Conservation (phyloP, 23 red algal genomes). For the Gracilaria vermiculophylla region DNA sequence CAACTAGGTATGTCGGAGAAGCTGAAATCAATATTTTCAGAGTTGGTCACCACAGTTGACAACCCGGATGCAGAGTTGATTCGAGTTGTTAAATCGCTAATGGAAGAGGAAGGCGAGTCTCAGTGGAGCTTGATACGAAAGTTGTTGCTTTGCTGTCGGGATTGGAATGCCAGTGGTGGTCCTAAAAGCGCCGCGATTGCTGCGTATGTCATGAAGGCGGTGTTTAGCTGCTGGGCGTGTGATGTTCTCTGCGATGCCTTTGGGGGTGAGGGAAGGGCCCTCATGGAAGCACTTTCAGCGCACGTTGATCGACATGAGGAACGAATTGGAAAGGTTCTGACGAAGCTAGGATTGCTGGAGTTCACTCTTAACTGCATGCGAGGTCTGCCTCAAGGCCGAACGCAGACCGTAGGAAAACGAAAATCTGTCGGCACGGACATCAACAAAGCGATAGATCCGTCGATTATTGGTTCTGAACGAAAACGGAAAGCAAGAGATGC, state of each 20-base stretch:
- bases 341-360: slow-evolving; percentile 25
- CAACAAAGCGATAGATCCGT: neutral
- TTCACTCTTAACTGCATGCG: slow-evolving; percentile 37
- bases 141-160: slow-evolving; percentile 34
- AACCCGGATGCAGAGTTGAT: slow-evolving; percentile 37
- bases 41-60: slow-evolving; percentile 31
- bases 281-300: slow-evolving; percentile 58
- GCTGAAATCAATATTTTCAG: slow-evolving; percentile 53
- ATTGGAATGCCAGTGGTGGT: slow-evolving; percentile 67
- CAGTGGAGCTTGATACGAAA: slow-evolving; percentile 21
- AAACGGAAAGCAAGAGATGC: slow-evolving; percentile 10
- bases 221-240: slow-evolving; percentile 32
- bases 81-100: slow-evolving; percentile 19
- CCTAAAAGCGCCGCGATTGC: slow-evolving; percentile 27
- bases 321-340: neutral
- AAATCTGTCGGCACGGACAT: neutral
- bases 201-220: slow-evolving; percentile 18
- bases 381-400: neutral
- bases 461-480: neutral
- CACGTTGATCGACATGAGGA: slow-evolving; percentile 51
- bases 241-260: slow-evolving; percentile 4
- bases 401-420: too few relatives aligned
- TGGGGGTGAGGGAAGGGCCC: slow-evolving; percentile 15
- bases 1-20: slow-evolving; percentile 72
- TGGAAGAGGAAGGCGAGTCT: neutral